Conservation (phyloP, 2,329 filamentous ascomycete species). For the Talaromyces verruculosus region DNA sequence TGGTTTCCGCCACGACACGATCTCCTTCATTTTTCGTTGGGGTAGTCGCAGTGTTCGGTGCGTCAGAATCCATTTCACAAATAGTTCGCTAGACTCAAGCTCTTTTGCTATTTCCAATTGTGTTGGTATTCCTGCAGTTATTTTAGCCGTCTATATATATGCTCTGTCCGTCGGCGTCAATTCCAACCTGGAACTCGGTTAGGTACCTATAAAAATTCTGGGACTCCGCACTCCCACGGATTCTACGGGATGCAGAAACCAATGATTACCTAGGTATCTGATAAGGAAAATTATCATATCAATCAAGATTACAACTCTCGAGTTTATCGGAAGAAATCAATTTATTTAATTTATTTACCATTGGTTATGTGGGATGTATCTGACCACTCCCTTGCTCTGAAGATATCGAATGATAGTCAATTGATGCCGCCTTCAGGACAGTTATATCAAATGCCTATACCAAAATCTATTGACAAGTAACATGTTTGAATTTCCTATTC, state of each 20-base stretch:
- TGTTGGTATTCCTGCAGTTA: background rate
- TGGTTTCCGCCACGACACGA: background rate
- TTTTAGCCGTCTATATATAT: background rate
- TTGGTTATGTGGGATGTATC: background rate
- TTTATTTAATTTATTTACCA: background rate
- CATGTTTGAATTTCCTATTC: background rate
- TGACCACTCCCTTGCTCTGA: background rate
- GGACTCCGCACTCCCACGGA: background rate
- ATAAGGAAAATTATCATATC: background rate
- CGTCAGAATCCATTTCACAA: background rate
- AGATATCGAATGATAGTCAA: background rate
- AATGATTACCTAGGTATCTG: background rate
- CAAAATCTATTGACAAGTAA: background rate
- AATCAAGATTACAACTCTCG: background rate
- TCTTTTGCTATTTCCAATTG: background rate
- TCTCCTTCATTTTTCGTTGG: background rate
- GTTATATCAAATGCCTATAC: background rate
- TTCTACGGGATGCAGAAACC: background rate
- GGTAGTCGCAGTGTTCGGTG: background rate
- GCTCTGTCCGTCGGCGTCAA: background rate
- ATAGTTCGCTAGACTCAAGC: background rate
- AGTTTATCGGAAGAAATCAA: background rate
- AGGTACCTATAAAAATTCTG: background rate
- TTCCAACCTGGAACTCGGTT: background rate
- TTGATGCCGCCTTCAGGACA: background rate